A percentile compares a stretch with the other conserved stretches of the same genome.
Evolutionary conservation across 2,329 filamentous ascomycete species (phyloP).

Genomic region (Diaporthe sp.): DNA sequence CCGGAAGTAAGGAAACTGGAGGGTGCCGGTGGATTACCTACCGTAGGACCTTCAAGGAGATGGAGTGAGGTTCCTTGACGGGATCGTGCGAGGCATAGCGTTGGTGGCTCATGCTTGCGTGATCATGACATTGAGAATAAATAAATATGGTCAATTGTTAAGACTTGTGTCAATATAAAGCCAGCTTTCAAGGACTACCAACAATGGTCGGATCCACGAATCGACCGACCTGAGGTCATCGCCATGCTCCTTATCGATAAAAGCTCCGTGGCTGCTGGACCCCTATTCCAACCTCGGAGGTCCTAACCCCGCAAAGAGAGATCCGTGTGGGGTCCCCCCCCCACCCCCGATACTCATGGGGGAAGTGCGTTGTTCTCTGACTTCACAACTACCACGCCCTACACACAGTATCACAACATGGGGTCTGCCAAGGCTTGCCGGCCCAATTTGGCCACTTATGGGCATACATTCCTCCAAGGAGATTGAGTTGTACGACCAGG

Average conservation of each 20-base stretch:
- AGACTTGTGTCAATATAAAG: too few species aligned
- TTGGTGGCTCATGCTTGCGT: slow-evolving; percentile 67
- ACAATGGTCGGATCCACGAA: too few species aligned
- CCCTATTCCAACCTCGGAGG: not conserved
- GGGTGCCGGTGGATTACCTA: slow-evolving; percentile 51
- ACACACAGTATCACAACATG: not conserved
- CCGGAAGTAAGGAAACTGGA: slow-evolving; percentile 23
- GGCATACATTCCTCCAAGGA: too few species aligned
- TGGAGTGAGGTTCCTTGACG: slow-evolving; percentile 81
- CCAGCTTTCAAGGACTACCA: not conserved
- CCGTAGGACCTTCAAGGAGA: slow-evolving; percentile 84
- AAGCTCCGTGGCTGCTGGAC: not conserved
- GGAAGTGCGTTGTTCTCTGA: not conserved
- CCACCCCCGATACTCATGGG: not conserved
- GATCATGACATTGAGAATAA: not conserved
- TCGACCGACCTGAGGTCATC: slow-evolving; percentile 20
- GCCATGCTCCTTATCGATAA: slow-evolving; percentile 32
- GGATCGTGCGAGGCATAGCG: slow-evolving; percentile 69
- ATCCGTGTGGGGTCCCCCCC: not conserved
- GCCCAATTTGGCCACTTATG: not conserved
- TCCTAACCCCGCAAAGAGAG: slow-evolving; percentile 3
- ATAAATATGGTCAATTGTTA: not conserved
- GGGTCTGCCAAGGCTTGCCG: not conserved
- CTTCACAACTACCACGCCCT: not conserved
- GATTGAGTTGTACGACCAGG: not conserved